These are phyloP conservation scores for Aegilops bicornis DNA, from an alignment of 176 grass and related monocot species.

Conservation along the genomic window DNA sequence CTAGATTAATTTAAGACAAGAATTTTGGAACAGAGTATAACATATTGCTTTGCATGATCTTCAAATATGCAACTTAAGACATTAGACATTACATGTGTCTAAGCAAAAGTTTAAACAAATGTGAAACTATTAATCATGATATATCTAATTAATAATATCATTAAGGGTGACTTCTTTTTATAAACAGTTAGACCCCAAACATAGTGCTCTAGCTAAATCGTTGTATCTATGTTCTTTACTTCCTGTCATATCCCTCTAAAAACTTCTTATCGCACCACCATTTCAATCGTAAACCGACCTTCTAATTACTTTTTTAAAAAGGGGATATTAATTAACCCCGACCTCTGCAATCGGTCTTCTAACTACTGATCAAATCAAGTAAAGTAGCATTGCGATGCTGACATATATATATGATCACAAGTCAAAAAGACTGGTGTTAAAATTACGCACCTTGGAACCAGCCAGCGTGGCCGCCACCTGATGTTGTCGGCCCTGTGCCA, in stretches of 20 bases:
- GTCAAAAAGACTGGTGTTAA: not conserved
- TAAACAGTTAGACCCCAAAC: not conserved
- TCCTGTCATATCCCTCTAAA: too few relatives aligned
- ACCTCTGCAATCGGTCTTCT: not conserved
- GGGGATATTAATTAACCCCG: too few relatives aligned
- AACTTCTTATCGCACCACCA: not conserved
- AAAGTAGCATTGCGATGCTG: not conserved
- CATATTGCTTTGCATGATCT: not conserved
- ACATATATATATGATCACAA: not conserved
- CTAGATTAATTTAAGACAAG: too few relatives aligned
- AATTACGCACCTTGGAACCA: conserved; percentile 39
- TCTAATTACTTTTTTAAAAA: not conserved
- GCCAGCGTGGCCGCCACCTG: conserved; percentile 18
- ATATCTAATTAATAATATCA: too few relatives aligned
- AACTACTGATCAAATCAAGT: not conserved
- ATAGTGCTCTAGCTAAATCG: too few relatives aligned
- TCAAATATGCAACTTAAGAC: not conserved
- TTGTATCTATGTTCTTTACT: not conserved
- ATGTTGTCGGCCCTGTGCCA: conserved; percentile 8
- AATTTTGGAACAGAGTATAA: not conserved
- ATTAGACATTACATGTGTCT: not conserved
- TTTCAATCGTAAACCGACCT: not conserved
- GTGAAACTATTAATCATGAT: not conserved
- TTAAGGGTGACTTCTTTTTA: too few relatives aligned
- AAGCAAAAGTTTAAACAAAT: not conserved